Evolutionary conservation across 2,329 filamentous ascomycete genomes (phyloP), one percentile per base, ranked within the genome.

Genomic region (Aureobasidium melanogenum): DNA sequence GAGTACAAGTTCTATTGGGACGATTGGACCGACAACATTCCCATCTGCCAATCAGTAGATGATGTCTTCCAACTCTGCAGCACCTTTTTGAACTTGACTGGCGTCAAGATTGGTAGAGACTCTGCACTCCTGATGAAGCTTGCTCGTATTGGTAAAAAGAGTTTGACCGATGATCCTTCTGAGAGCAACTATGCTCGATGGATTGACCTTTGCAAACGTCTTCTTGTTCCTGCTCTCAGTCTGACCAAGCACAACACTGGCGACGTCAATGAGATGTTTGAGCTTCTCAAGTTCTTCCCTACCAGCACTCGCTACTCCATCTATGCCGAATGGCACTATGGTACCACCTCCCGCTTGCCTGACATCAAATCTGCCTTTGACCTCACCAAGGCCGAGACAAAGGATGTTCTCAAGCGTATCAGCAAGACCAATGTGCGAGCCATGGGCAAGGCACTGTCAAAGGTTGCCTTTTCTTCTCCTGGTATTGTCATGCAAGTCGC

Each of bases 1-100:
- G 81, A 88, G 57, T 97, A 97, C 72, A 85, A 88, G 36, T 97
- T 95, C 71, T 99, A 99, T 73, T 97, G 94, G 86, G 91, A 96
- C 63, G 94, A 97, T 67, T 99, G 94, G 94, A 82, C 86, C 2
- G 93, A 97, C 73, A 96, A 94, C 65, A 82, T 99, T 48, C 95
- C 94, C 0, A 77, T 96, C 22, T 99, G 94, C 70, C 92, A 96
- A 71, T 88, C 81, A 1, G 85, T 96, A 6, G 91, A 97, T 64
- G 94, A 99, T 70, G 82, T 99, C 15, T 94, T 97, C 72, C 86
- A 87, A 2, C 82, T 97, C 0, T 95, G 91, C 73, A 84, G 85
- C 62, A 92, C 91, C 1, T 82, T 99, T 24, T 78, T 97, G 48
- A 95, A 94, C 66, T 77, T 93, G 26, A 88, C 92, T 0, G 93